Evolutionary conservation across 2,329 filamentous ascomycete species (phyloP), one percentile per base, ranked within the genome.

Genomic region (Alternaria rosae): DNA sequence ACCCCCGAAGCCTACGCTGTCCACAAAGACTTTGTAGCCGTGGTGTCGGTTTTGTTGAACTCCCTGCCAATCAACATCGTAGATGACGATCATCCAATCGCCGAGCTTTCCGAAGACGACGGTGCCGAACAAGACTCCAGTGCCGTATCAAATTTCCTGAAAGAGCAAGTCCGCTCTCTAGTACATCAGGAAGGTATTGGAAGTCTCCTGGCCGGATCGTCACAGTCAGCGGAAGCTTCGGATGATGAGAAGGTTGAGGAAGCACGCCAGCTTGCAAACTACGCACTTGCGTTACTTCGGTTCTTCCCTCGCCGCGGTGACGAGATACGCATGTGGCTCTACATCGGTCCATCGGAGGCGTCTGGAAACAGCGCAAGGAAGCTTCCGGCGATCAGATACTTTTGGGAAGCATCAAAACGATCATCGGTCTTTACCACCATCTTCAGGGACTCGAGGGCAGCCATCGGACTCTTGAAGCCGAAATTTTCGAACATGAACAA

Each of bases 251-350:
- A 67, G 74, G 82, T 72, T 71, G 82, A 86, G 60, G 87, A 91
- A 74, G 90, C 92, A 3, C 91, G 90, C 68, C 82, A 92, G 12
- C 83, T 97, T 41, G 93, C 94, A 12, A 92, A 91, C 26, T 98
- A 97, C 75, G 92, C 93, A 3, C 83, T 98, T 41, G 94, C 92
- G 0, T 82, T 99, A 4, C 83, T 98, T 5, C 88, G 92, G 61
- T 94, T 93, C 70, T 98, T 98, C 68, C 93, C 94, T 9, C 83
- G 85, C 7, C 86, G 88, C 61, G 90, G 89, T 4, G 94, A 97
- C 73, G 93, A 97, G 61, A 96, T 97, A 62, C 90, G 94, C 21
- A 97, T 98, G 92, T 94, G 93, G 82, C 83, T 98, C 1, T 98
- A 95, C 74, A 85, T 95, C 42, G 92, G 93, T 0, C 88, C 91